Evolutionary conservation across 768 basidiomycete species (phyloP).

Genomic region (Pleurotus ostreatus): DNA sequence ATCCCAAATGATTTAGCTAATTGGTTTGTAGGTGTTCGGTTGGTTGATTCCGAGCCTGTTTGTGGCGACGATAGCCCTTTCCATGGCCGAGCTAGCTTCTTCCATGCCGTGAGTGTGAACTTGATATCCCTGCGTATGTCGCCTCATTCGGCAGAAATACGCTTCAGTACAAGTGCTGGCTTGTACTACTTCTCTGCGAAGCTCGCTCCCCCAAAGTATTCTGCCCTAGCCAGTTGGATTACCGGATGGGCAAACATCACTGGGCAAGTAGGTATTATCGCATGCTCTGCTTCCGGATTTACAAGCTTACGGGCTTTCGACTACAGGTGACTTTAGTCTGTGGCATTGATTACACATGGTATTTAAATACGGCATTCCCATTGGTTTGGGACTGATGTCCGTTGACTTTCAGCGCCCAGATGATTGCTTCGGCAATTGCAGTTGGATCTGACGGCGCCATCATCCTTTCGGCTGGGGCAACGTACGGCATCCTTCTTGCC

Average conservation of each 20-base stretch:
- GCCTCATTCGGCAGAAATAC: neutral
- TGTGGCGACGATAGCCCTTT: slow-evolving; percentile 62
- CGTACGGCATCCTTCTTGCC: slow-evolving; percentile 62
- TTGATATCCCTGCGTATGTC: neutral
- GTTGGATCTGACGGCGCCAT: slow-evolving; percentile 53
- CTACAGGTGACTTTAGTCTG: slow-evolving; percentile 55
- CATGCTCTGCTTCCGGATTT: neutral
- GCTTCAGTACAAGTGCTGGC: slow-evolving; percentile 65
- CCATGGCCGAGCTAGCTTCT: slow-evolving; percentile 71
- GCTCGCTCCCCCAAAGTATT: slow-evolving; percentile 57
- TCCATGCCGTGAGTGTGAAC: slow-evolving; percentile 63
- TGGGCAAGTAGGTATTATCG: slow-evolving; percentile 40
- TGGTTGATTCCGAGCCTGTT: slow-evolving; percentile 72
- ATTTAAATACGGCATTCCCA: neutral
- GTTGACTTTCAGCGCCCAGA: slow-evolving; percentile 43
- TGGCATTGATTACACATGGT: slow-evolving; percentile 71
- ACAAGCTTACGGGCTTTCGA: neutral
- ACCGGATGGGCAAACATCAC: slow-evolving; percentile 59
- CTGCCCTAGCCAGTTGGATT: slow-evolving; percentile 63
- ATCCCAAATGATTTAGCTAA: neutral
- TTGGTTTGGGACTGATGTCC: neutral
- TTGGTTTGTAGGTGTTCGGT: slow-evolving; percentile 41
- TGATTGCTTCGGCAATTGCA: slow-evolving; percentile 70
- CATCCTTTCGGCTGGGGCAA: slow-evolving; percentile 53
- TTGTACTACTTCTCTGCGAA: slow-evolving; percentile 79